Base-by-base conservation (phyloP, 1,284 basidiomycete species). In the Sporisorium graminicola region DNA sequence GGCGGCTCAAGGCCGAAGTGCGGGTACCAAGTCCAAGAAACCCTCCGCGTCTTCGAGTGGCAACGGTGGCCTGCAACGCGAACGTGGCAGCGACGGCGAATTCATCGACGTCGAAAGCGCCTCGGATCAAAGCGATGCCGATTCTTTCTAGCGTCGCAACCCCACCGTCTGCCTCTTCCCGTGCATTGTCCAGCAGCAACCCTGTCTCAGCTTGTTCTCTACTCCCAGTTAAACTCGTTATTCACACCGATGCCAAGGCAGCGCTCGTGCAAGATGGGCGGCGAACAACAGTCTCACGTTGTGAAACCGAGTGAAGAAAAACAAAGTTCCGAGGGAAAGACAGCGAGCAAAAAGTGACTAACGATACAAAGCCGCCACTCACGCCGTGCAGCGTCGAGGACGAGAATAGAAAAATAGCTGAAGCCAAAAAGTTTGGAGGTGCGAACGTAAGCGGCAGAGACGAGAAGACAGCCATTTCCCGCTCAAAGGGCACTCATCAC, bases 41-140 rank as follows among this genome's bases (percentile, higher is more conserved):
- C 18, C 58, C 1, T 42, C 29, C n/a, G 10, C 29, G 35, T 24
- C 31, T 26, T 35, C 27, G 26, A 47, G 31, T 26, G 40, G 26
- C 24, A 44, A 18, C 16, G 37, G 62, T 24, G 68, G 66, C 1
- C 42, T 77, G 46, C 74, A 77, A 44, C 54, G 74, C 13, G 74
- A 74, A 43, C 53, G 64, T 2, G 74, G 74, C 10, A 77, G 74
- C 43, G 74, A 74, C 53, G 74, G 74, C 26, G 74, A 74, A 26
- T 77, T 74, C 33, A 74, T 77, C 64, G 74, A 74, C 27, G 74
- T 77, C 31, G 74, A 77, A 24, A 77, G 74, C 51, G 70, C 74
- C 6, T 58, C 55, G 7, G 74, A 74, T 31, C 74, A 77, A 22
- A 77, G 74, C 62, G 74, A 77, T 49, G 64, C 51, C 33, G 74